Evolutionary conservation across 345 rosid species (phyloP).

Genomic region (Salix caprea): DNA sequence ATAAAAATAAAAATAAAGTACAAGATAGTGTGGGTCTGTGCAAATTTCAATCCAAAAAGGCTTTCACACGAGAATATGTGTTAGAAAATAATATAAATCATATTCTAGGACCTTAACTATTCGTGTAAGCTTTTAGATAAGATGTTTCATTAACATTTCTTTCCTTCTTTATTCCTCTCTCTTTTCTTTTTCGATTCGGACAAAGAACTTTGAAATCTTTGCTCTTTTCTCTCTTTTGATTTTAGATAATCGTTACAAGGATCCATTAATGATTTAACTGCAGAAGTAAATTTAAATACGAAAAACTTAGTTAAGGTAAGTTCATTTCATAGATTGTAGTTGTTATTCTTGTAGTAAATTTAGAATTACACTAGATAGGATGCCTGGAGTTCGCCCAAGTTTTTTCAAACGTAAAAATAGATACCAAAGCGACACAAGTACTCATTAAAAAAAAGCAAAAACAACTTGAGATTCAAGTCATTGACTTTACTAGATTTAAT

Average conservation of each 20-base stretch:
- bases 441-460: no score
- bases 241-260: neutral
- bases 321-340: neutral
- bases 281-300: neutral
- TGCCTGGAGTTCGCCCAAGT: no score
- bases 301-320: neutral
- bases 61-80: no score
- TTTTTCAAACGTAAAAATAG: no score
- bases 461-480: no score
- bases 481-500: no score
- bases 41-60: no score
- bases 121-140: accelerated
- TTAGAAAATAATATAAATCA: no score
- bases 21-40: no score
- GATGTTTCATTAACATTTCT: neutral
- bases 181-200: neutral
- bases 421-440: no score
- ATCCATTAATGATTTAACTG: neutral
- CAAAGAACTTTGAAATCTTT: neutral
- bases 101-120: no score
- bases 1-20: no score
- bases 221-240: neutral
- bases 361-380: neutral
- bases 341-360: neutral
- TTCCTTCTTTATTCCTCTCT: neutral